Percentiles rank a stretch among this genome's conserved stretches.
Evolutionary conservation across 306 rosid genomes (phyloP).

Genomic region (Acacia acuminata): DNA sequence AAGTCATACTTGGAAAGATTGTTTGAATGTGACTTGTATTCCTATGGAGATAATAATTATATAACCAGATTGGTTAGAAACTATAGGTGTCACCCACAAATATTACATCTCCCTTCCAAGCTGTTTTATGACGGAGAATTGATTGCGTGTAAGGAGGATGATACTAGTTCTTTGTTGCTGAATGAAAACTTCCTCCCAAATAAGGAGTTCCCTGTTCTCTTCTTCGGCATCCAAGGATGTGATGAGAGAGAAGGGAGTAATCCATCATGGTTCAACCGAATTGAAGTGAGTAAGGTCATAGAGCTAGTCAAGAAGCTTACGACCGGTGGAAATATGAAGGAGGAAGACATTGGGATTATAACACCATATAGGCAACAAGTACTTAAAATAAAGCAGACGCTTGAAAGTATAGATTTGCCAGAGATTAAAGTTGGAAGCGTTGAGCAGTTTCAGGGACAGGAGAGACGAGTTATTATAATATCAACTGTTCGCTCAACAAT

Average conservation of each 20-base stretch:
- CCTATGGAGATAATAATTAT: conserved; percentile 59
- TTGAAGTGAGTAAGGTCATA: conserved; percentile 83
- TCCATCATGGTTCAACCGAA: conserved; percentile 98
- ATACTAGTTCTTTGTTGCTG: conserved; percentile 37
- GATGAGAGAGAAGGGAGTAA: conserved; percentile 97
- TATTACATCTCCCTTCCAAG: conserved; percentile 74
- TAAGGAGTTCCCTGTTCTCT: conserved; percentile 79
- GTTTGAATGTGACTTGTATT: conserved; percentile 53
- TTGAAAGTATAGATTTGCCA: conserved; percentile 61
- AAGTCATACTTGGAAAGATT: conserved; percentile 83
- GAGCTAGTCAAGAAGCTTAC: conserved; percentile 58
- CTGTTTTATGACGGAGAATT: conserved; percentile 73
- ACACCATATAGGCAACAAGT: conserved; percentile 95
- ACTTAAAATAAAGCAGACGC: conserved; percentile 66
- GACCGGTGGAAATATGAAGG: conserved; percentile 44
- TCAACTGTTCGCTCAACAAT: conserved; percentile 96
- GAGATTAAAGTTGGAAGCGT: conserved; percentile 87
- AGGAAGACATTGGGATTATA: conserved; percentile 83
- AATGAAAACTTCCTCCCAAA: conserved; percentile 66
- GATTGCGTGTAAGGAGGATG: conserved; percentile 80
- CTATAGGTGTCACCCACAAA: conserved; percentile 88
- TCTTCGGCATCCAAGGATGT: conserved; percentile 93
- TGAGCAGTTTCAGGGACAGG: conserved; percentile 96
- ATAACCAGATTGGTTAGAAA: conserved; percentile 67
- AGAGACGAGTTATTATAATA: conserved; percentile 76